phyloP scores from a whole-genome alignment of 177 flowering plant species.

The Vitis hybrid region DNA sequence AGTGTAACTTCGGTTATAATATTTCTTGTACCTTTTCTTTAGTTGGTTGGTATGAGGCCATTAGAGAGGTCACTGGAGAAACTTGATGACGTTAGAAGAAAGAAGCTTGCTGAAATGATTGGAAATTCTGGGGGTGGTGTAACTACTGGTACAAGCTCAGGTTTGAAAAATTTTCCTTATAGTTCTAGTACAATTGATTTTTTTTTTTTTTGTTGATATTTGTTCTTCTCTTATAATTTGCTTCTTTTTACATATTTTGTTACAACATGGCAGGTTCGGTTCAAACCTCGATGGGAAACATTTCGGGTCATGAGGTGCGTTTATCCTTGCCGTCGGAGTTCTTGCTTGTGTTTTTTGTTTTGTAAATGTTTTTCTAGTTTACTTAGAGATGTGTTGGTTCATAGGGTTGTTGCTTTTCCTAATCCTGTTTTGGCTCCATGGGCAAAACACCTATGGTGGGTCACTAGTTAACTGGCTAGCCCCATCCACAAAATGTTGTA shows the following conservation, averaged over 20 bases:
- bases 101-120: constrained; percentile 95
- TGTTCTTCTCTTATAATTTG: constrained; percentile 2
- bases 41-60: constrained; percentile 99
- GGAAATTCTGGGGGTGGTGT: constrained; percentile 58
- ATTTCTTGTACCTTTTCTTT: constrained; percentile 3
- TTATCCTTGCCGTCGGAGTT: neutral
- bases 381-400: neutral
- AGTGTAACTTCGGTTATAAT: neutral
- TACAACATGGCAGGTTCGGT: constrained; percentile 33
- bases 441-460: neutral
- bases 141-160: constrained; percentile 46
- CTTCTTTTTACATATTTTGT: neutral
- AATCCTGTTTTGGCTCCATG: neutral
- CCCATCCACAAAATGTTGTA: too few species aligned
- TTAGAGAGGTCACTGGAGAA: constrained; percentile 92
- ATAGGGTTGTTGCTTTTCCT: neutral
- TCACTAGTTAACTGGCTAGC: too few species aligned
- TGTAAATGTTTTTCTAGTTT: too few species aligned
- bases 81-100: constrained; percentile 93
- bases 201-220: neutral
- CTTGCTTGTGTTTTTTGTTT: neutral
- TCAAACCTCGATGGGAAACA: constrained; percentile 42
- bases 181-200: neutral
- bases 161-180: constrained; percentile 31
- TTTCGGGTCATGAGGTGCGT: constrained; percentile 50